Conservation (phyloP, 768 basidiomycete genomes). For the Butyriboletus loyo region DNA sequence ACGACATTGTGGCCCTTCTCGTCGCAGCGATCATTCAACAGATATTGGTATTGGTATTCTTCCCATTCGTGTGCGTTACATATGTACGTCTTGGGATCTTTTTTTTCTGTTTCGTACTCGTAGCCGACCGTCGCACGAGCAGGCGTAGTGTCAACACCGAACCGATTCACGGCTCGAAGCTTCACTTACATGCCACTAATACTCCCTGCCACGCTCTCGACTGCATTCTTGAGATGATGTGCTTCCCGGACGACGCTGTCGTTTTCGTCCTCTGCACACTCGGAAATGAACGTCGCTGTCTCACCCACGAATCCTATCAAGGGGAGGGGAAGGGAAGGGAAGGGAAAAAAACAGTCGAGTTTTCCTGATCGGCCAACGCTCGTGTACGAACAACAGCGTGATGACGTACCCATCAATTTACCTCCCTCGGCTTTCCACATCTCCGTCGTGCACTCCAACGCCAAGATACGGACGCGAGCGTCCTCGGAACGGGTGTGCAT, state of each 20-base stretch:
- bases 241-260: constrained; percentile 74
- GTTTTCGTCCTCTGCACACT: constrained; percentile 86
- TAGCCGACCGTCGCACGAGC: not conserved
- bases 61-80: no score
- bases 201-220: constrained; percentile 70
- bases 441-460: constrained; percentile 62
- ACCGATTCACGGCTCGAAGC: not conserved
- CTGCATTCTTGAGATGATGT: constrained; percentile 62
- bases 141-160: not conserved
- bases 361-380: not conserved
- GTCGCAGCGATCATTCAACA: no score
- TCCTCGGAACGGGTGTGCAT: constrained; percentile 91
- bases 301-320: constrained; percentile 69
- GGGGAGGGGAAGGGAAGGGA: not conserved
- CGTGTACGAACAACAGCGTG: not conserved
- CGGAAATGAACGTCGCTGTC: constrained; percentile 81
- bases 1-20: no score
- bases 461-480: constrained; percentile 60
- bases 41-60: no score
- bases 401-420: constrained; percentile 63
- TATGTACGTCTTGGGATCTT: not conserved
- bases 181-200: constrained; percentile 30
- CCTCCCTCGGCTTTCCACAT: constrained; percentile 78
- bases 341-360: not conserved
- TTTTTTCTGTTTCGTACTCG: not conserved